These are phyloP conservation scores for Chlamydomonas sphaeroides DNA, from an alignment of 139 green algal genomes.

Conservation along the genomic window DNA sequence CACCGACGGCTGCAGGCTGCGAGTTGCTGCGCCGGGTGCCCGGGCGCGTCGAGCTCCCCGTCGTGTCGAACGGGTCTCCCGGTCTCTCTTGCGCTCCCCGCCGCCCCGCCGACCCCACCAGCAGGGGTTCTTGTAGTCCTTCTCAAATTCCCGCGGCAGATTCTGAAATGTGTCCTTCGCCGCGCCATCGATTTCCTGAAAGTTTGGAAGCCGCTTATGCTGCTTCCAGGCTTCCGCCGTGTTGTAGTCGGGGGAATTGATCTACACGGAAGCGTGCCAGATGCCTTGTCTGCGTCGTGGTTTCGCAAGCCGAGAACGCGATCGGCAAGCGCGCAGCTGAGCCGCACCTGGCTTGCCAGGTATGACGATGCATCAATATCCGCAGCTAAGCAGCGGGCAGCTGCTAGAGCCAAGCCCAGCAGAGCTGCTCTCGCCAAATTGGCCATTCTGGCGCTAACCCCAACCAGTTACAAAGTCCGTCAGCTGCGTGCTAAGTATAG, in stretches of 20 bases:
- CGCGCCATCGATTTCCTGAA: neutral
- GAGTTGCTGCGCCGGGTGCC: no score
- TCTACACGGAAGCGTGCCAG: neutral
- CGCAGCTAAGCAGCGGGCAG: no score
- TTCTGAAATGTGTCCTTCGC: conserved; percentile 43
- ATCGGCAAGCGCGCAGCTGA: neutral
- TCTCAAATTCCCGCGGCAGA: conserved; percentile 38
- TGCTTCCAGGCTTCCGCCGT: conserved; percentile 8
- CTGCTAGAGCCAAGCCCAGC: neutral
- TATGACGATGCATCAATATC: neutral
- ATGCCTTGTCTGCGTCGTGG: no score
- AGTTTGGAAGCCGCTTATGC: conserved; percentile 23
- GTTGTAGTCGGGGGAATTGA: conserved; percentile 10
- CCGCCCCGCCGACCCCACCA: conserved; percentile 18
- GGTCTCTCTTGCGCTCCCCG: no score
- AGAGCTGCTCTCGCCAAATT: neutral
- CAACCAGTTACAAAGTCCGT: no score
- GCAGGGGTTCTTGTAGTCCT: conserved; percentile 51
- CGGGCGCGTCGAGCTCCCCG: no score
- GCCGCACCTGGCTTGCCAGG: neutral
- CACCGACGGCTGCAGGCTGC: no score
- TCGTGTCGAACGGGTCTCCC: no score
- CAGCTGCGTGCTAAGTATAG: no score
- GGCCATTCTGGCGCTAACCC: no score
- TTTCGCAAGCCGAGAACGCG: no score